A percentile compares a stretch with the other conserved stretches of the same genome.
phyloP scores from a whole-genome alignment of 352 stramenopile species.

The Phytophthora idaei region DNA sequence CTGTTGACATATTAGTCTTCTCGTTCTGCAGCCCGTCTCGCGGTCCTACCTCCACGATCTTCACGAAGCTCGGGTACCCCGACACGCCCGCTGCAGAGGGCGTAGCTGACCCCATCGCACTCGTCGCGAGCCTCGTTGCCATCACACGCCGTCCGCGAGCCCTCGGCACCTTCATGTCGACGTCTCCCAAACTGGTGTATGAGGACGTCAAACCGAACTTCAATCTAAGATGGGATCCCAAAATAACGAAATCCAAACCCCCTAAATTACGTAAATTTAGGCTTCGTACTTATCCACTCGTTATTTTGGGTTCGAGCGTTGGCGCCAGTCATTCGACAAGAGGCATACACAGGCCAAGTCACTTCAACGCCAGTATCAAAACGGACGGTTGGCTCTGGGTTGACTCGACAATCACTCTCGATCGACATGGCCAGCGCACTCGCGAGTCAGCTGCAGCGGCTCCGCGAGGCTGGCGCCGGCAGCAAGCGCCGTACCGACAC shows the following conservation, averaged over 20 bases:
- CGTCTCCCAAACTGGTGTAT: neutral
- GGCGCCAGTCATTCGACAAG: constrained; percentile 38
- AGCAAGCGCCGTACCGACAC: constrained; percentile 84
- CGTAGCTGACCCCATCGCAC: constrained; percentile 14
- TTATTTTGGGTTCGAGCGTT: constrained; percentile 20
- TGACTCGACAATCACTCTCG: constrained; percentile 22
- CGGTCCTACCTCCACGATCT: constrained; percentile 95
- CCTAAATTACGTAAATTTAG: neutral
- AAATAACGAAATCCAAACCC: neutral
- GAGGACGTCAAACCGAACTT: constrained; percentile 24
- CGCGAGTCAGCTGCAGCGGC: constrained; percentile 79
- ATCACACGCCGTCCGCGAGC: constrained; percentile 4
- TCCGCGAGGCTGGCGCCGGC: constrained; percentile 75
- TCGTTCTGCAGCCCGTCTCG: constrained; percentile 98
- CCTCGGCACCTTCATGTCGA: constrained; percentile 12
- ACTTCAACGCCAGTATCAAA: constrained; percentile 28
- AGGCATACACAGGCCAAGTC: constrained; percentile 38
- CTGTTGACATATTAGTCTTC: constrained; percentile 82
- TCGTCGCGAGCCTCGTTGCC: constrained; percentile 12
- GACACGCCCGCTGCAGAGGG: neutral
- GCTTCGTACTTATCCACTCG: neutral
- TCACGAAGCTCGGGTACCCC: constrained; percentile 77
- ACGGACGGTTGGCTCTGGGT: constrained; percentile 27
- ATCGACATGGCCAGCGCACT: constrained; percentile 66
- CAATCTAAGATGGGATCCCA: constrained; percentile 4